Conservation (phyloP, 2,329 filamentous ascomycete genomes). For the Microthyrium microscopicum region DNA sequence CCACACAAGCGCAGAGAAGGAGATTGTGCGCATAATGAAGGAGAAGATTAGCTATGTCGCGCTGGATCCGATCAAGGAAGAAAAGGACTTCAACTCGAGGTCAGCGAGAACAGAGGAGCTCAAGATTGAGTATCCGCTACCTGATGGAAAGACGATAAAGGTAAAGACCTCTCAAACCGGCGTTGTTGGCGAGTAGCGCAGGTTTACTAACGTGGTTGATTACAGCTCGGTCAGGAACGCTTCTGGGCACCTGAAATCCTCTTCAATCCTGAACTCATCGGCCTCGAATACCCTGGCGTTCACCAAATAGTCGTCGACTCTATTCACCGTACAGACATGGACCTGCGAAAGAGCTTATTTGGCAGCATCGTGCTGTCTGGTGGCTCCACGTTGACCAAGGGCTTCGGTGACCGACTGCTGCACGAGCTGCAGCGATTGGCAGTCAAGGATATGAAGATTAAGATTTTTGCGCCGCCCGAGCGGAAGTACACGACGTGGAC, state of each 20-base stretch:
- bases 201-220: conserved; percentile 6
- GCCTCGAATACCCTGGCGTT: conserved; percentile 88
- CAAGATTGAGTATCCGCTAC: conserved; percentile 71
- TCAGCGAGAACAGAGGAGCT: conserved; percentile 64
- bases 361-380: conserved; percentile 95
- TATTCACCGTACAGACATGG: conserved; percentile 87
- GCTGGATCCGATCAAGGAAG: conserved; percentile 76
- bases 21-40: conserved; percentile 95
- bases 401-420: conserved; percentile 83
- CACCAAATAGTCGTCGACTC: conserved; percentile 97
- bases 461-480: conserved; percentile 96
- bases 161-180: conserved; percentile 26
- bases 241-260: conserved; percentile 95
- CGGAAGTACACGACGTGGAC: conserved; percentile 99
- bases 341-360: conserved; percentile 84
- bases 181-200: conserved; percentile 2
- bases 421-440: conserved; percentile 84
- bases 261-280: conserved; percentile 93
- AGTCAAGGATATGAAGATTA: conserved; percentile 98
- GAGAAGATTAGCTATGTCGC: conserved; percentile 89
- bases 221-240: conserved; percentile 72
- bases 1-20: conserved; percentile 96
- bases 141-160: conserved; percentile 88
- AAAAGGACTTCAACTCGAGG: conserved; percentile 74
- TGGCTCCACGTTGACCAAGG: conserved; percentile 89